These are phyloP conservation scores for Penicillium nordicum DNA, from an alignment of 2,329 filamentous ascomycete genomes.

Conservation along the genomic window DNA sequence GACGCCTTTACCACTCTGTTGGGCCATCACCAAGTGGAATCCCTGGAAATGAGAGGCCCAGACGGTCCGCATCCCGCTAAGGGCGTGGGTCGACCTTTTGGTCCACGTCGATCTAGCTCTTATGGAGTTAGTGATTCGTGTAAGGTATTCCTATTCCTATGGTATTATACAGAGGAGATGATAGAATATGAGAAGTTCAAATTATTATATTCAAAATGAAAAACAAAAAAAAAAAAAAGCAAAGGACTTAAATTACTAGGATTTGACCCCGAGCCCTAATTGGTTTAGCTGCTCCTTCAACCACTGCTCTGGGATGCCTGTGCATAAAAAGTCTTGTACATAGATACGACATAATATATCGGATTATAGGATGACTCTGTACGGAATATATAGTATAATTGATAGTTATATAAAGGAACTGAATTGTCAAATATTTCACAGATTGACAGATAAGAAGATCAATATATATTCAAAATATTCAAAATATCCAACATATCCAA, in stretches of 20 bases:
- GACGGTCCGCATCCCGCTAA: constrained; percentile 10
- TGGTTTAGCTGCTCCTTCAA: background rate
- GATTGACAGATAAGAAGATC: background rate
- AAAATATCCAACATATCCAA: too few species aligned
- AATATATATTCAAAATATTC: background rate
- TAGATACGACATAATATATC: background rate
- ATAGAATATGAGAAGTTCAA: too few species aligned
- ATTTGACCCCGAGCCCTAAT: background rate
- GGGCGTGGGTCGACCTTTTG: background rate
- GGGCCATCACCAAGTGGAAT: background rate
- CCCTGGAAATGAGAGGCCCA: constrained; percentile 7
- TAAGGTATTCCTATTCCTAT: too few species aligned
- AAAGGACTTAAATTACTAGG: background rate
- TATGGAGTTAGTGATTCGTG: background rate
- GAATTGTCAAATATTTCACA: background rate
- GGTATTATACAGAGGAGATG: too few species aligned
- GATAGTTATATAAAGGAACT: too few species aligned
- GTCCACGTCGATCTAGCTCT: background rate
- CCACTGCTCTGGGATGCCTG: background rate
- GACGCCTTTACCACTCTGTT: background rate
- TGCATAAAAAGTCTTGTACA: background rate
- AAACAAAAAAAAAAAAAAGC: too few species aligned
- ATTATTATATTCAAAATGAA: background rate
- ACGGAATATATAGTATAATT: background rate
- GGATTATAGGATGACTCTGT: background rate